Evolutionary conservation across 768 basidiomycete species (phyloP), one percentile per base, ranked within the genome.

Genomic region (Suillus tomentosus): DNA sequence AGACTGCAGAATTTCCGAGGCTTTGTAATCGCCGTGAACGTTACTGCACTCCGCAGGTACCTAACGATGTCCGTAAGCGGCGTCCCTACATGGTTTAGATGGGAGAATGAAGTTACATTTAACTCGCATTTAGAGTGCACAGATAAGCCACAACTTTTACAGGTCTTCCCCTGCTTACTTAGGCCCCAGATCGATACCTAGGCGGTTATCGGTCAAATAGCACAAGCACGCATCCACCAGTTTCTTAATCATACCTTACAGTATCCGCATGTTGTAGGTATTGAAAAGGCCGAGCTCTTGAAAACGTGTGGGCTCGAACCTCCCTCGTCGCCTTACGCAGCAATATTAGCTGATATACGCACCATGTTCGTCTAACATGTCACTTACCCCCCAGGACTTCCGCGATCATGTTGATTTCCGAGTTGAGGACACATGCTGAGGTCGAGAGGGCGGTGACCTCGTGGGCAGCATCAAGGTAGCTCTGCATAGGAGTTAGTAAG

Each of bases 131-230:
- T 94, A 55, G 86, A 79, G 73, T 94, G 93, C 8, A 94, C 92
- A 22, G 89, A 88, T 58, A 94, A 75, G 1, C 89, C 87, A 72
- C 94, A 95, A 14, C 80, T 75, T 72, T 82, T 88, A 78, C 93
- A 94, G 7, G 89, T 92, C 78, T 93, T 94, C 40, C 93, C 93
- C 71, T 92, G 90, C 74, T 92, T 94, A 72, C 85, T 90, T 51
- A 94, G 78, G 10, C 93, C 94, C 92, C 93, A 94, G 37, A 95
- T 93, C 9, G 90, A 90, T 11, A 88, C 82, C 92, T 94, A 64
- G 40, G 36, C 36, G 22, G 48, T 56, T 57, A 15, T 57, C 36
- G 36, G 50, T 31, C 63, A 39, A 54, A 48, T 39, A 68, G 3
- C 15, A 57, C 19, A 45, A 57, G 62, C 62, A 61, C 67, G 22